Conservation (phyloP, 2,329 filamentous ascomycete species). For the Colletotrichum paranaense region DNA sequence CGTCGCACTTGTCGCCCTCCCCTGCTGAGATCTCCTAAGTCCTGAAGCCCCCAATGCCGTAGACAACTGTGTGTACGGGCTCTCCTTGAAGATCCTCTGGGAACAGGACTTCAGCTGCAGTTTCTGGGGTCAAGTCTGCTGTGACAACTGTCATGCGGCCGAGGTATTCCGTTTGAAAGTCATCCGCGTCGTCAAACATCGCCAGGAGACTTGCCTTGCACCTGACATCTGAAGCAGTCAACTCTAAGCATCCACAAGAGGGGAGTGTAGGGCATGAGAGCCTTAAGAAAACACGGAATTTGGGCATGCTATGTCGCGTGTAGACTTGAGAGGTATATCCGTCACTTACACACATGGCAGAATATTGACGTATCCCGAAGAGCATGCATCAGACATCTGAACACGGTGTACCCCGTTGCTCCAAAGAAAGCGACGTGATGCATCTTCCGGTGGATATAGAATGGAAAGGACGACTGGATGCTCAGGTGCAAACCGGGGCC, state of each 20-base stretch:
- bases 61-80: slow-evolving; percentile 11
- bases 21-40: neutral
- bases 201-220: neutral
- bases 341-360: slow-evolving; percentile 3
- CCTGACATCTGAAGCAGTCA: neutral
- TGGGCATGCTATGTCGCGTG: neutral
- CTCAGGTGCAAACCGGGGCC: neutral
- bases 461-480: neutral
- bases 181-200: neutral
- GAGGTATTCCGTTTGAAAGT: neutral
- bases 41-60: slow-evolving; percentile 16
- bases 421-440: slow-evolving; percentile 29
- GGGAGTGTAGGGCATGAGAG: no score
- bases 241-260: neutral
- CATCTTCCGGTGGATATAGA: neutral
- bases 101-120: neutral
- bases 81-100: neutral
- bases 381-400: slow-evolving; percentile 5
- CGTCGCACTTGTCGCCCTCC: neutral
- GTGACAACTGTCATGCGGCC: neutral
- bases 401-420: slow-evolving; percentile 5
- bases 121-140: neutral
- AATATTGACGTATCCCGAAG: neutral
- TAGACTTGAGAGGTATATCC: no score
- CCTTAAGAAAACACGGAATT: neutral